Base-by-base conservation (phyloP, 306 rosid species). In the Vigna mungo region DNA sequence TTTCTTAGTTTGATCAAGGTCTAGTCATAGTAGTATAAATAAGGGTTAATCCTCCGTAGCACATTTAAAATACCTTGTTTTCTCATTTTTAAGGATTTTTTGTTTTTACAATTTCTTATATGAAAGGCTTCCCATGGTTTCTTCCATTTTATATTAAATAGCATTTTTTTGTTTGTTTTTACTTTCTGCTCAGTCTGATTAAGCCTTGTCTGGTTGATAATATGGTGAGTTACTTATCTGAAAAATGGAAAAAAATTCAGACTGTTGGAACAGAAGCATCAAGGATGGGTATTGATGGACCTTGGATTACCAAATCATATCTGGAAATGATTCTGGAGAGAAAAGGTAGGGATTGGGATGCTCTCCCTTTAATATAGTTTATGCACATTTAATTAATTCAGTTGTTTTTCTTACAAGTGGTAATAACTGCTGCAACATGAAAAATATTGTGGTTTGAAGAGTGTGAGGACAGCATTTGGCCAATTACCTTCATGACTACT, bases 301-400 rank as follows among this genome's bases (percentile, higher is more conserved):
- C 97, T 75, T 95, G 99, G 99, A 86, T 95, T 78, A 95, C 97
- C 58, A 95, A 95, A 79, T 95, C 99, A 72, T 95, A 95, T 83
- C 91, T 95, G 71, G 99, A 95, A 84, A 86, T 95, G 97, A 95
- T 92, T 89, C 96, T 95, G 72, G 99, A 95, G 75, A 95, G 87
- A 81, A 91, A 87, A 91, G 97, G 99, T 90, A 34, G 74, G 85
- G 69, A 47, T 56, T 61, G 74, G 67, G 75, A 13, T 78, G 23
- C 49, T 21, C 23, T 74, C 44, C 2, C 51, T 17, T 27, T 58
- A n/a, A 30, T 62, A 14, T 6, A 15, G 63, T 48, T 32, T 58
- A n/a, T 67, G 61, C 62, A 43, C 73, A 25, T 56, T 53, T 51
- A 27, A 39, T 30, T 52, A 49, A 74, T 75, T 36, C 16, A 63